These are phyloP conservation scores for Euptelea pleiosperma DNA, from an alignment of 164 flowering plant genomes.

Conservation along the genomic window DNA sequence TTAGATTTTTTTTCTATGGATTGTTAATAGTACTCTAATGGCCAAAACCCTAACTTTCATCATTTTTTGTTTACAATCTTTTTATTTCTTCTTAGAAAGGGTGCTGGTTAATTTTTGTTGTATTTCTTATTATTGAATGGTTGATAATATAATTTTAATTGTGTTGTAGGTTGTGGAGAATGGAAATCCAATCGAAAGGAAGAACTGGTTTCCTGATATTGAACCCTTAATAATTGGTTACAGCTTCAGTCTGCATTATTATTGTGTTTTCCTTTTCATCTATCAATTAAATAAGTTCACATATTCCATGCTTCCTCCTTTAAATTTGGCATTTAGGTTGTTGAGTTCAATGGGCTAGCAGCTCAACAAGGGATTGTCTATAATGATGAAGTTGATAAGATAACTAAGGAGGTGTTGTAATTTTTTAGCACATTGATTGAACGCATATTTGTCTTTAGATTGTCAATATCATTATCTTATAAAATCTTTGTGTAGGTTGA, in stretches of 20 bases:
- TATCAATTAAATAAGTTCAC: neutral
- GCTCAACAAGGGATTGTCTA: slow-evolving; percentile 97
- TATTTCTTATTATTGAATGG: neutral
- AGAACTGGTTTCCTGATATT: slow-evolving; percentile 84
- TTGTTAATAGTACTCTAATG: too few relatives aligned
- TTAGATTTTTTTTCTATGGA: too few relatives aligned
- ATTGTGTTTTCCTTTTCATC: too few relatives aligned
- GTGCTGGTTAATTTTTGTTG: neutral
- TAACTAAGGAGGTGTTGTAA: slow-evolving; percentile 74
- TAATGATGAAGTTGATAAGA: slow-evolving; percentile 98
- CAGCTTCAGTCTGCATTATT: too few relatives aligned
- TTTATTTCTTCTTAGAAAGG: neutral
- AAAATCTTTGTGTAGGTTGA: slow-evolving; percentile 57
- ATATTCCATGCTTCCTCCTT: neutral
- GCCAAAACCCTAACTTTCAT: too few relatives aligned
- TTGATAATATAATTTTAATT: neutral
- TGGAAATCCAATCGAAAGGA: slow-evolving; percentile 69
- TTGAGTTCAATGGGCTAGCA: slow-evolving; percentile 88
- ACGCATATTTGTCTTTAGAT: neutral
- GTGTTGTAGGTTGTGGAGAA: slow-evolving; percentile 64
- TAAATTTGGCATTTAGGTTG: slow-evolving; percentile 45
- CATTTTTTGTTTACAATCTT: too few relatives aligned
- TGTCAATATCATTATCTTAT: neutral
- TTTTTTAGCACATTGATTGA: neutral
- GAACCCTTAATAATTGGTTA: too few relatives aligned